Evolutionary conservation across 192 early-diverging fungal species (phyloP).

Genomic region (Ambispora gerdemannii): DNA sequence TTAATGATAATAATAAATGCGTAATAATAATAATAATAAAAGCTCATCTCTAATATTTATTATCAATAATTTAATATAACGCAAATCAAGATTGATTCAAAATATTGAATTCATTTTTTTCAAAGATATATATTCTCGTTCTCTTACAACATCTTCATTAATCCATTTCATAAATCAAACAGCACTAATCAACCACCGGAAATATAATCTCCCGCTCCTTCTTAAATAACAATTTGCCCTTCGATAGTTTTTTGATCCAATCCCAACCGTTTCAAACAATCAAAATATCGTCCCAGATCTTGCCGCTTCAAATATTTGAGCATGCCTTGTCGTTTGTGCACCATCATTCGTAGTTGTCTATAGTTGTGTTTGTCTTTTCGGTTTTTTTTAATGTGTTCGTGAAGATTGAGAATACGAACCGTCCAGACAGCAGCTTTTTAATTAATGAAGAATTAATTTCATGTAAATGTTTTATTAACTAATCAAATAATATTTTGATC

Average conservation of each 20-base stretch:
- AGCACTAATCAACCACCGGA: too few species aligned
- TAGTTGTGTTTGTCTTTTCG: slow-evolving; percentile 91
- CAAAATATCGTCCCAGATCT: slow-evolving; percentile 62
- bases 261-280: slow-evolving; percentile 67
- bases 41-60: too few species aligned
- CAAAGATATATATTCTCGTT: too few species aligned
- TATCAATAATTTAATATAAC: too few species aligned
- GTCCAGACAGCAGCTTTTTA: slow-evolving; percentile 84
- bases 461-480: background rate
- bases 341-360: slow-evolving; percentile 70
- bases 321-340: slow-evolving; percentile 79
- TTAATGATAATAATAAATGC: too few species aligned
- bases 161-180: too few species aligned
- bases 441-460: background rate
- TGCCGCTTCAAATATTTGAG: slow-evolving; percentile 85
- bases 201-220: too few species aligned
- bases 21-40: too few species aligned
- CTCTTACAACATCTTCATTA: too few species aligned
- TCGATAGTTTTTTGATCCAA: slow-evolving; percentile 62
- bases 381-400: slow-evolving; percentile 73
- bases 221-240: slow-evolving; percentile 60
- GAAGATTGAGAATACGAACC: slow-evolving; percentile 82
- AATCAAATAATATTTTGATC: background rate
- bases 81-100: too few species aligned
- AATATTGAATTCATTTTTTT: too few species aligned